Evolutionary conservation across 169 alveolate species (phyloP), one percentile per base, ranked within the genome.

Genomic region (Plasmodium gallinaceum): DNA sequence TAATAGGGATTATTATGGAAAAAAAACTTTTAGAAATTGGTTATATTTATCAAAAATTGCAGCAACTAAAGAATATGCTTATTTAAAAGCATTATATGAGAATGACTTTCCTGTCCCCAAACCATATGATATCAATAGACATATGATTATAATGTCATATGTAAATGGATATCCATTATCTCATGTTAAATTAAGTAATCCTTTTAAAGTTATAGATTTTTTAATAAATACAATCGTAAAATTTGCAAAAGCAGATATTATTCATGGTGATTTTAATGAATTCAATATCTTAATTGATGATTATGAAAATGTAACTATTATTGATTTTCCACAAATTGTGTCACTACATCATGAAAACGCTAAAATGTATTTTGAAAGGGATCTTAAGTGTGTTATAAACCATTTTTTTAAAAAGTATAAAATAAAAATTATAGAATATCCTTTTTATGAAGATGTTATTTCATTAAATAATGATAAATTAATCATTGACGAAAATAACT

Each of bases 261-360:
- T 99, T 51, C 99, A 99, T 93, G 99, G 99, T 1, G 99, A 99
- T 86, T 98, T 98, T 94, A 99, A 99, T 88, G 99, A 98, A 74
- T 99, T 99, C 94, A 99, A 99, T 94, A 92, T 99, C 58, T 90
- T 99, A 92, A 94, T 98, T 52, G 92, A 93, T 76, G 96, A 95
- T 54, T 93, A 96, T n/a, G 97, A 95, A 78, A 94, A 94, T 48
- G 92, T 97, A 62, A 96, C 98, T 0, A 83, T 97, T 86, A 97
- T 97, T 46, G 99, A 99, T 93, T 98, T 99, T 76, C 99, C 99
- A 0, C 99, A 99, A 94, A 98, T 99, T 95, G 98, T 98, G 26
- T 95, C 99, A 57, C 97, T 97, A 12, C 92, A 94, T 46, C 99
- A 99, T 91, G 95, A 95, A 45, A 97, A 99, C 85, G 99, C 99